Base-by-base conservation (phyloP, 352 stramenopile species). In the Phytopythium ostracodes region DNA sequence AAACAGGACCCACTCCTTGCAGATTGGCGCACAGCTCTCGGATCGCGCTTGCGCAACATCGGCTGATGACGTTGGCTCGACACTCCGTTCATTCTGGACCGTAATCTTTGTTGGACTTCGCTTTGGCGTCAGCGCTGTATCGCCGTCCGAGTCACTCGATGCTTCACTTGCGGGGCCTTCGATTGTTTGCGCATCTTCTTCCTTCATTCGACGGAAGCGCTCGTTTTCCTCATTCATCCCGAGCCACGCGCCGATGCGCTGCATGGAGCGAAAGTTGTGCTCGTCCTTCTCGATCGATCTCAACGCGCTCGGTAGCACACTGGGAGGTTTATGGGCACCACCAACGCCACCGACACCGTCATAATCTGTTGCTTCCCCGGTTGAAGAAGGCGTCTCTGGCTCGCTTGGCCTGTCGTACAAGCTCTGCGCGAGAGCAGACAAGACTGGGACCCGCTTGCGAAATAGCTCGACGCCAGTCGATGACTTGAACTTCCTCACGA, bases 1-100 rank as follows among this genome's bases (percentile, higher is more conserved):
- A 27, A 94, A 89, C 1, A 92, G 49, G 0, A 92, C 77, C 85
- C 85, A 94, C 60, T 90, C 82, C 58, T 78, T 70, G 55, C 85
- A 94, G 3, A 94, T 60, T 20, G 67, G 51, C 0, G 77, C 68
- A 54, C 57, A 81, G 9, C 74, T 67, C 56, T 84, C 65, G 12
- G 64, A 59, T 25, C 81, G 67, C 6, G 82, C 89, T 7, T 57
- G 35, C n/a, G 65, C 67, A 14, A 89, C 33, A 56, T 81, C 69
- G 17, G 24, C 33, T 0, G 35, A 36, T 20, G 24, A 51, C 3
- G 22, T 27, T n/a, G 22, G 24, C 8, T 20, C 24, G 20, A 2
- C 10, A 6, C 38, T 27, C 22, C 42, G n/a, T 27, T 60, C 35
- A 15, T 47, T 47, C 38, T 58, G 52, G 0, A 47, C 17, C 52